phyloP scores from a whole-genome alignment of 345 rosid species.

The Salix dunnii region DNA sequence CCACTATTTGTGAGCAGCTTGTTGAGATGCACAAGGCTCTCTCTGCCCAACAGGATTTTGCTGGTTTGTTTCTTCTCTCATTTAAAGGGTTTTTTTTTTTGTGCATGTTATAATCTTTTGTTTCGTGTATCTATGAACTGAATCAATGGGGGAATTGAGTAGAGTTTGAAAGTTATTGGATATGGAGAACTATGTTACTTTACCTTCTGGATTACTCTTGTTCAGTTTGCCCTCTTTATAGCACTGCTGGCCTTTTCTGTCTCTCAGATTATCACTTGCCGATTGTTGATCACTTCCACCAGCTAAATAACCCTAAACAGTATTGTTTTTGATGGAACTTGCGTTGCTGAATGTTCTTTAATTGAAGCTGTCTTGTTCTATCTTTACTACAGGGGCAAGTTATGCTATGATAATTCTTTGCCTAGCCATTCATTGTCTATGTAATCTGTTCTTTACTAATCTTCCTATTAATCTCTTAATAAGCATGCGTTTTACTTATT shows the following conservation, averaged over 20 bases:
- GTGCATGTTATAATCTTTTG: too few species aligned
- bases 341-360: neutral
- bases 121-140: neutral
- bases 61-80: slow-evolving; percentile 28
- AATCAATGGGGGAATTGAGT: neutral
- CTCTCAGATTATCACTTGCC: neutral
- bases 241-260: neutral
- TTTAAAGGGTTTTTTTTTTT: neutral
- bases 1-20: slow-evolving; percentile 53
- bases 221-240: neutral
- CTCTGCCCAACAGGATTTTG: slow-evolving; percentile 34
- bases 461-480: neutral
- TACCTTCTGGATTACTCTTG: neutral
- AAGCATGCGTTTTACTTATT: neutral
- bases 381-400: neutral
- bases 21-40: slow-evolving; percentile 49
- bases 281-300: neutral
- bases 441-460: too few species aligned
- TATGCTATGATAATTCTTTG: too few species aligned
- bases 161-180: neutral
- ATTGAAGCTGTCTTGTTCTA: neutral
- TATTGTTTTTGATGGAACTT: neutral
- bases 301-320: neutral
- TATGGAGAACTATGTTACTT: neutral
- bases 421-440: neutral